Evolutionary conservation across 352 stramenopile genomes (phyloP), one percentile per base, ranked within the genome.

Genomic region (Phytophthora sansomeana): DNA sequence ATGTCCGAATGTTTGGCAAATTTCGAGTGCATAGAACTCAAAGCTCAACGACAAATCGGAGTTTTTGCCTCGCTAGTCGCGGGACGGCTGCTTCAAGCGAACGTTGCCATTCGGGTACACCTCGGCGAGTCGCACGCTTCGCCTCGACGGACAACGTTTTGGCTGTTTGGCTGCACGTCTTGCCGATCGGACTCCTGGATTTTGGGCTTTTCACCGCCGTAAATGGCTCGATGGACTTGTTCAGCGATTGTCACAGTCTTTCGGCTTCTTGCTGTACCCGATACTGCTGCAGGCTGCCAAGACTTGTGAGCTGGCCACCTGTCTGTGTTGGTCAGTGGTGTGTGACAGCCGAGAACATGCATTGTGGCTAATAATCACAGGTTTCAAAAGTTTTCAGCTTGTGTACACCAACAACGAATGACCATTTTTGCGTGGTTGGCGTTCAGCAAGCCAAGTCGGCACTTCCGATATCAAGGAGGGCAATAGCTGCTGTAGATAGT

Each of bases 61-160:
- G n/a, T 9, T 46, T 3, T 11, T 19, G 6, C 41, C 46, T 72
- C 64, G 38, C 64, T 64, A 73, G 58, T 73, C 58, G 64, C 44
- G 29, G 42, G 33, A 63, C 64, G 43, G 48, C 55, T 47, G 39
- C 54, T 62, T 38, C 52, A 56, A 43, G 33, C 42, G 49, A 66
- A 60, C 30, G 42, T 33, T 51, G 44, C 35, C 38, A 3, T 26
- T 1, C 30, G 30, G 24, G 29, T 16, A 16, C 17, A 29, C 6
- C 57, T 28, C 9, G 26, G 30, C 19, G 61, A 72, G 63, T 72
- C 63, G 26, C 53, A 74, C 59, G 65, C 50, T 46, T 46, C 13
- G 30, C 28, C 48, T 58, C 36, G 46, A 52, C 7, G 32, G 8
- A 39, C 39, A 7, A 14, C 21, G 21, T 51, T 57, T 64, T 64